Conservation (phyloP, 2,329 filamentous ascomycete species). For the Pseudofabraea citricarpa region DNA sequence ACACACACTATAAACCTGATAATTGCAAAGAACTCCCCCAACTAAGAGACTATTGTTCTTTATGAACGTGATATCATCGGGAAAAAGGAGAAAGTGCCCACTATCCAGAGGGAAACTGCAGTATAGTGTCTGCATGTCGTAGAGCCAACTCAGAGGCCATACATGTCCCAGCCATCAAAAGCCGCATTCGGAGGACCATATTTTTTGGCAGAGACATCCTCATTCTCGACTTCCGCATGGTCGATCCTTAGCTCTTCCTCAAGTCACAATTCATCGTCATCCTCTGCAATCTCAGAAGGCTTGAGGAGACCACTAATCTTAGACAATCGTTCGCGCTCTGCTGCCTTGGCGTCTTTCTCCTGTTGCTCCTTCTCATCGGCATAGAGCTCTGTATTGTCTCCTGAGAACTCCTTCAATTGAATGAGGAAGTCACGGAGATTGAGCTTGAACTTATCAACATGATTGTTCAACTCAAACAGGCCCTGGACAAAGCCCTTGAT, state of each 20-base stretch:
- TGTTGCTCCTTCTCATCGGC: slow-evolving; percentile 93
- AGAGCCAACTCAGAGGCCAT: slow-evolving; percentile 44
- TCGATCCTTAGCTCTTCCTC: slow-evolving; percentile 62
- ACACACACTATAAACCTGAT: slow-evolving; percentile 20
- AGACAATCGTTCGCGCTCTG: slow-evolving; percentile 85
- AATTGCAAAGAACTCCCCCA: slow-evolving; percentile 19
- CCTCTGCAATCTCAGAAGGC: slow-evolving; percentile 88
- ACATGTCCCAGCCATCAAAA: slow-evolving; percentile 60
- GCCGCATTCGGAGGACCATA: slow-evolving; percentile 12
- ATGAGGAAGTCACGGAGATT: slow-evolving; percentile 96
- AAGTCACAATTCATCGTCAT: slow-evolving; percentile 88
- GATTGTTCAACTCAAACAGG: slow-evolving; percentile 81
- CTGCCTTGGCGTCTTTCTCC: slow-evolving; percentile 76
- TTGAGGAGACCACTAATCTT: slow-evolving; percentile 96
- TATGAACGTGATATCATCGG: slow-evolving; percentile 16
- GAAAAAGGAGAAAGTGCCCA: slow-evolving; percentile 12
- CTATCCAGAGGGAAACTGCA: slow-evolving; percentile 18
- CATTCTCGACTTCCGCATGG: slow-evolving; percentile 25
- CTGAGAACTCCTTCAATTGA: slow-evolving; percentile 92
- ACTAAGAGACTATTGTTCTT: slow-evolving; percentile 7
- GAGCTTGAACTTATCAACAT: slow-evolving; percentile 91
- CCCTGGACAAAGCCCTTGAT: slow-evolving; percentile 87
- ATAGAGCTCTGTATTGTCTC: slow-evolving; percentile 91
- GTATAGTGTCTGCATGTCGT: slow-evolving; percentile 1
- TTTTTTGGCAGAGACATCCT: slow-evolving; percentile 7